Base-by-base conservation (phyloP, 2,329 filamentous ascomycete genomes). In the Paradendryphiella salina region DNA sequence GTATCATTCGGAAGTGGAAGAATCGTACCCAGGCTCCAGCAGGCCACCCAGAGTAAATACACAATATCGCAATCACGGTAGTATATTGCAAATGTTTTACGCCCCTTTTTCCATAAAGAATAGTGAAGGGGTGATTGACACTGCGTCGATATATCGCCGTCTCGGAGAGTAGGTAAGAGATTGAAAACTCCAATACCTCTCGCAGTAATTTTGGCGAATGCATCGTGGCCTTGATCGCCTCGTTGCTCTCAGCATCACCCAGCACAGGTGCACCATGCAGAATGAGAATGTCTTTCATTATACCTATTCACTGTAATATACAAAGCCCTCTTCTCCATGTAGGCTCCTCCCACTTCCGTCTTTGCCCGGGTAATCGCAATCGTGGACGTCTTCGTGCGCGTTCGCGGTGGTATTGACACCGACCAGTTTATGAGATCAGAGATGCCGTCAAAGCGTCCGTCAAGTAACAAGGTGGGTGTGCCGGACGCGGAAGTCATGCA, bases 401-500 rank as follows among this genome's bases (percentile, higher is more conserved):
- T 23, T 50, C 52, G 45, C 53, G 37, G 34, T 31, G 35, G 36
- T 18, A 14, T 14, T 42, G 54, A 75, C 67, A 70, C 75, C 79
- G 80, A 81, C 82, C 82, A 85, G 84, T 80, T 65, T 74, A 76
- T 75, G 21, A 73, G 73, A 68, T 97, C 93, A 97, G 93, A 96
- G 90, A 89, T 95, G 87, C 90, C 88, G 86, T 88, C 82, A 87
- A 90, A 85, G 92, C 94, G 93, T 96, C 86, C 93, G 92, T 90
- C 60, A 78, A 79, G 83, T 90, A 95, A 96, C 91, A 97, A 96
- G 93, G 88, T 86, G 82, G 77, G 82, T 96, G 93, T 96, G 94
- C 90, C 93, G 91, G 89, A 96, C 94, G 91, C 94, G 87, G 83
- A 91, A 91, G 86, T 97, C 94, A 99, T 84, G 80, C 84, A 88